These are phyloP conservation scores for Gastrodia elata DNA, from an alignment of 106 monocot species.

Conservation along the genomic window DNA sequence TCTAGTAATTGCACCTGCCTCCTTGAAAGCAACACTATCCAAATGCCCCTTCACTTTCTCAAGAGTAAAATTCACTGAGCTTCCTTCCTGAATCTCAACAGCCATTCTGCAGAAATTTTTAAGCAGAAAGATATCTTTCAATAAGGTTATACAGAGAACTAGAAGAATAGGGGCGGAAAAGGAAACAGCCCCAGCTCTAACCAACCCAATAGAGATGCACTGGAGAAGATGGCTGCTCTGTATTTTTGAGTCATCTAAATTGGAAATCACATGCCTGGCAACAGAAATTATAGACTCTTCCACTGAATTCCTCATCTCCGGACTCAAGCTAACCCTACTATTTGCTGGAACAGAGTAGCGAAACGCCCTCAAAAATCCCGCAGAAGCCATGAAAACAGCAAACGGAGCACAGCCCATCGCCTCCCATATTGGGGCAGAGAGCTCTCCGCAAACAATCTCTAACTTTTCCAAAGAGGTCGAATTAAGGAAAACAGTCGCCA, in stretches of 20 bases:
- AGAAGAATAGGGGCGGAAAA: constrained; percentile 30
- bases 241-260: constrained; percentile 9
- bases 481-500: constrained; percentile 29
- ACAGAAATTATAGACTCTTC: constrained; percentile 45
- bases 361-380: constrained; percentile 65
- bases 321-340: constrained; percentile 21
- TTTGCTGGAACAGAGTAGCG: constrained; percentile 26
- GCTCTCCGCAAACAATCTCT: constrained; percentile 22
- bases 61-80: neutral
- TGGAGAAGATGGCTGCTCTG: constrained; percentile 39
- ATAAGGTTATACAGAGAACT: constrained; percentile 44
- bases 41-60: constrained; percentile 31
- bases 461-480: constrained; percentile 23
- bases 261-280: constrained; percentile 29
- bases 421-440: constrained; percentile 25
- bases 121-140: constrained; percentile 53
- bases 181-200: constrained; percentile 42
- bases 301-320: constrained; percentile 22
- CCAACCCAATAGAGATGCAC: constrained; percentile 64
- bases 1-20: constrained; percentile 76
- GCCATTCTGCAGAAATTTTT: constrained; percentile 21
- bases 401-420: constrained; percentile 16
- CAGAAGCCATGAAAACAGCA: constrained; percentile 46
- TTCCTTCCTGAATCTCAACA: constrained; percentile 14
- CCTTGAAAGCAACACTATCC: constrained; percentile 62